phyloP scores from a whole-genome alignment of 495 filamentous ascomycete genomes.

The Hypoxylon fragiforme region DNA sequence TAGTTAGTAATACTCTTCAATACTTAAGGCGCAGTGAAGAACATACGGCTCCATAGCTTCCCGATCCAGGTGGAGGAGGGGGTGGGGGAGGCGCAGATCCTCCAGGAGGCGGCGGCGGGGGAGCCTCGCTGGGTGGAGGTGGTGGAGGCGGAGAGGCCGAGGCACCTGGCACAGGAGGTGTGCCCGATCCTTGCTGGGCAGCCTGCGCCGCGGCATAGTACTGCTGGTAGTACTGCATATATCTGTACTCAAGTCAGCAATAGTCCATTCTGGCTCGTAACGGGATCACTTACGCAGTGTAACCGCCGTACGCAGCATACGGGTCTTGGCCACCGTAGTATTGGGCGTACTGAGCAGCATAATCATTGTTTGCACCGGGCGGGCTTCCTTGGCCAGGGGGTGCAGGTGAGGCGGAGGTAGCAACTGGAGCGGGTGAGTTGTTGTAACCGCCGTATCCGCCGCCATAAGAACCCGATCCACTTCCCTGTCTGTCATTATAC shows the following conservation, averaged over 20 bases:
- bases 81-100: conserved; percentile 55
- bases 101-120: conserved; percentile 65
- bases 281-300: conserved; percentile 53
- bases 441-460: conserved; percentile 46
- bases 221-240: conserved; percentile 73
- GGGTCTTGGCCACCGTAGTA: conserved; percentile 78
- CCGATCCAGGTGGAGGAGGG: conserved; percentile 66
- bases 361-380: conserved; percentile 52
- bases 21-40: not conserved
- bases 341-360: conserved; percentile 82
- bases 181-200: conserved; percentile 49
- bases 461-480: conserved; percentile 39
- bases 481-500: conserved; percentile 36
- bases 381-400: conserved; percentile 43
- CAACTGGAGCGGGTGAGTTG: conserved; percentile 39
- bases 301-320: conserved; percentile 91
- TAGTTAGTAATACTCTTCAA: conserved; percentile 19
- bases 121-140: conserved; percentile 62
- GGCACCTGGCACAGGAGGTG: conserved; percentile 45
- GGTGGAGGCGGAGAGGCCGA: conserved; percentile 62
- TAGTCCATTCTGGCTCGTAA: not conserved
- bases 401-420: conserved; percentile 35
- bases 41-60: conserved; percentile 71
- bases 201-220: conserved; percentile 57
- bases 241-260: conserved; percentile 47